Evolutionary conservation across 2,329 filamentous ascomycete species (phyloP), one percentile per base, ranked within the genome.

Genomic region (Hypomyces perniciosus): DNA sequence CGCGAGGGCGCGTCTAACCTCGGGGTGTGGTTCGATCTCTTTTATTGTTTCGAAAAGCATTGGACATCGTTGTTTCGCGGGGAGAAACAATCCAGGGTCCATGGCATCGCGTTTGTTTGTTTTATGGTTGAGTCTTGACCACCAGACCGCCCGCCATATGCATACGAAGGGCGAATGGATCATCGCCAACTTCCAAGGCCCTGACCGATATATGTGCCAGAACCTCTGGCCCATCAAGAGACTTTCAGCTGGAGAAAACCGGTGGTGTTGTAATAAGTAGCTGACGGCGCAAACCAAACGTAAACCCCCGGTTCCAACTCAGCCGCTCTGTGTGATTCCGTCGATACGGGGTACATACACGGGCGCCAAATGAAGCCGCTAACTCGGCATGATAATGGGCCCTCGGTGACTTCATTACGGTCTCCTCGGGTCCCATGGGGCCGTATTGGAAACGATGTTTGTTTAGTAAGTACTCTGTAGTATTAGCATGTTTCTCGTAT

Each of bases 341-440:
- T 29, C 52, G 50, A 45, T 44, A 46, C 35, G 43, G 43, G 39
- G 51, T 48, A 38, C 54, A 52, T 56, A 38, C 54, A 52, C 55
- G 42, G 50, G 52, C 56, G 53, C 54, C 50, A 53, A 51, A 37
- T 56, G 54, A 56, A 48, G 46, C 44, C 40, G 42, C 30, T 38
- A 37, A 46, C 31, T 31, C 31, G 44, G n/a, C 30, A 12, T 12
- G 7, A 42, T 42, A 42, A 20, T 4, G 27, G 7, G 27, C 5
- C 26, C 13, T 7, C 13, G 26, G 10, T 28, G 20, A 42, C 26
- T 5, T 26, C 26, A 27, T 26, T 28, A 10, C 13, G 39, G 39
- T 6, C 39, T 42, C 6, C 6, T 27, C 27, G 13, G 39, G n/a
- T 27, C 39, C 10, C 13, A 13, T 20, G 27, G 13, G 27, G 10